These are phyloP conservation scores for Polytrichum formosum DNA, from an alignment of 225 moss, liverwort and hornwort genomes.

Conservation along the genomic window DNA sequence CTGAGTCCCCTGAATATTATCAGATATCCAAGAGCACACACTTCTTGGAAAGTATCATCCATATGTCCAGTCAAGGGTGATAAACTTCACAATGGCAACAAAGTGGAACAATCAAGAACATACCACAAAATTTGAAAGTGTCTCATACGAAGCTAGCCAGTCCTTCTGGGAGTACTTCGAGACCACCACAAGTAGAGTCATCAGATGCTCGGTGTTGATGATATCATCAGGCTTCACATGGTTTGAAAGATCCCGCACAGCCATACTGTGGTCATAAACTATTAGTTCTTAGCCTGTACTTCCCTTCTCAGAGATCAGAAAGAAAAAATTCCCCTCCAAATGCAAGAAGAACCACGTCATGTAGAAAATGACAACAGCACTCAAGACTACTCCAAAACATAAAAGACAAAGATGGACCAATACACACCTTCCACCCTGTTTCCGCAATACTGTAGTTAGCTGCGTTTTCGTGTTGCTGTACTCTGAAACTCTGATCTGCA, in stretches of 20 bases:
- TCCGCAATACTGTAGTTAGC: slow-evolving; percentile 75
- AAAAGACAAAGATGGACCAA: background rate
- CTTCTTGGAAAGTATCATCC: background rate
- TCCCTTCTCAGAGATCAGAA: background rate
- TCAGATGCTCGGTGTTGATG: slow-evolving; percentile 80
- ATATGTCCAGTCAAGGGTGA: background rate
- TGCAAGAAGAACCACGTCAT: too few species aligned
- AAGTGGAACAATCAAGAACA: slow-evolving; percentile 12
- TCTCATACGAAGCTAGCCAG: slow-evolving; percentile 83
- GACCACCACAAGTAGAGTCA: slow-evolving; percentile 83
- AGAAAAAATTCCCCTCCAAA: background rate
- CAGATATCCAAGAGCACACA: background rate
- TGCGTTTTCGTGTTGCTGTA: slow-evolving; percentile 87
- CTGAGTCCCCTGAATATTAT: too few species aligned
- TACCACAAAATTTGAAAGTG: slow-evolving; percentile 85
- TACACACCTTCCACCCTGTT: slow-evolving; percentile 87
- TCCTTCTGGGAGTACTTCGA: slow-evolving; percentile 95
- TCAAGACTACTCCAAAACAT: too few species aligned
- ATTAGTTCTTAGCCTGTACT: background rate
- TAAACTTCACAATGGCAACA: background rate
- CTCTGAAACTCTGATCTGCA: slow-evolving; percentile 87
- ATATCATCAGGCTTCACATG: slow-evolving; percentile 74
- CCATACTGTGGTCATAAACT: slow-evolving; percentile 67
- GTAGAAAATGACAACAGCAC: too few species aligned
- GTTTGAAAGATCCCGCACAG: slow-evolving; percentile 89